Base-by-base conservation (phyloP, 139 green algal species). In the Coelastrella sp. region DNA sequence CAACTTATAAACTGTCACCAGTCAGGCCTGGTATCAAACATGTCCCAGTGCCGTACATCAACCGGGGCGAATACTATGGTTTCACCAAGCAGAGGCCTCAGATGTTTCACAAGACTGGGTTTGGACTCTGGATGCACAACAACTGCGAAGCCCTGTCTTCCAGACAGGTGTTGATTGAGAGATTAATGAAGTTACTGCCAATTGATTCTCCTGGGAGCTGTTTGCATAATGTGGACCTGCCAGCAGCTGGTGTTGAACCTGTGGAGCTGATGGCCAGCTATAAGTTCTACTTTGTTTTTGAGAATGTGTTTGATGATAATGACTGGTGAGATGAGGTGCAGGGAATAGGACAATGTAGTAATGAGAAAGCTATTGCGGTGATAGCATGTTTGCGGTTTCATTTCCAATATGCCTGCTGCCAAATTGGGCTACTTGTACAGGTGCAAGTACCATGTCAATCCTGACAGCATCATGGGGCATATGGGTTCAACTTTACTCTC, bases 251-350 rank as follows among this genome's bases (percentile, higher is more conserved):
- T 34, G 30, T 23, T 43, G 75, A 50, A 67, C 75, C 75, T 15
- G n/a, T 34, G 9, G 51, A 67, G 53, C 51, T 82, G 11, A 67
- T 82, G 75, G 75, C 75, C 15, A 51, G 50, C 9, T 82, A 82
- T 17, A 82, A 82, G 75, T 82, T 82, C 32, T 82, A 82, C 51
- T 21, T 82, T 30, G 50, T 68, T 34, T 82, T 82, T 82, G 75
- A 82, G n/a, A 82, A 82, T 37, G 75, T 68, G 75, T 82, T 82
- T 82, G 75, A 51, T 21, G 75, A 82, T 21, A 6, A 19, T 35
- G 75, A 82, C 8, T 82, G 75, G 75, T 77, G 38, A 77, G 68
- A 8, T 64, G 53, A 8, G 53, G 53, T 64, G 53, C 15, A 8
- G 21, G n/a, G 19, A n/a, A 64, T 25, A 6, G 53, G 6, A n/a